A percentile compares a stretch with the other conserved stretches of the same genome.
Evolutionary conservation across 108 stramenopile species (phyloP).

Genomic region (Pelagomonas calceolata): DNA sequence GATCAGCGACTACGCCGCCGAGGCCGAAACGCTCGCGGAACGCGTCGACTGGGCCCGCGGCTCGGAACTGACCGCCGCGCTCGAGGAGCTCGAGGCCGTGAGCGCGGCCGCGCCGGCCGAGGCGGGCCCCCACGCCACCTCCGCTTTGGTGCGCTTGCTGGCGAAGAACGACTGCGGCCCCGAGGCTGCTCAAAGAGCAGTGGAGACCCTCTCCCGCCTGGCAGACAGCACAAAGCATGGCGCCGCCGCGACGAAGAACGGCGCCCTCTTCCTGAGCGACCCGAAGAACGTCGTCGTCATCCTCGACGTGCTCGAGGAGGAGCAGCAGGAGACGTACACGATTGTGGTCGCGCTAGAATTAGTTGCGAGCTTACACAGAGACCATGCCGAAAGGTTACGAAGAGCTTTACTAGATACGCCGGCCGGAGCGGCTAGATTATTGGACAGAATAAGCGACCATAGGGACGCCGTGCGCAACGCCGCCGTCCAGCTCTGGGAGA

Average conservation of each 20-base stretch:
- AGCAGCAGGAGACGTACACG: background rate
- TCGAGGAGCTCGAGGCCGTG: background rate
- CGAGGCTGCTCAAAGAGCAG: background rate
- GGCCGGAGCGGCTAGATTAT: background rate
- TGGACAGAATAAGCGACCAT: background rate
- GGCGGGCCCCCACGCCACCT: background rate
- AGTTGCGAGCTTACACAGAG: background rate
- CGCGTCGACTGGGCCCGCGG: background rate
- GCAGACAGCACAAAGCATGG: too few species aligned
- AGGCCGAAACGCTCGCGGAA: background rate
- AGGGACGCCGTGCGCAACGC: background rate
- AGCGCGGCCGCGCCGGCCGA: background rate
- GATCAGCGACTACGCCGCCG: too few species aligned
- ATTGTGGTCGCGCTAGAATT: background rate
- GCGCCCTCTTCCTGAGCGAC: background rate
- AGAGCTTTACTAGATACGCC: background rate
- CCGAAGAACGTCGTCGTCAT: background rate
- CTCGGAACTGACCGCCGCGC: background rate
- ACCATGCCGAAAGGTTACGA: background rate
- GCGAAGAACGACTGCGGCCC: background rate
- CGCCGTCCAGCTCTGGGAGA: background rate
- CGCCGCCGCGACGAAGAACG: background rate
- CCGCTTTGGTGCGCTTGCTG: background rate
- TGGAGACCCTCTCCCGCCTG: background rate
- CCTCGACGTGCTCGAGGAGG: background rate